Evolutionary conservation across 768 basidiomycete species (phyloP).

Genomic region (Amanita subjunquillea): DNA sequence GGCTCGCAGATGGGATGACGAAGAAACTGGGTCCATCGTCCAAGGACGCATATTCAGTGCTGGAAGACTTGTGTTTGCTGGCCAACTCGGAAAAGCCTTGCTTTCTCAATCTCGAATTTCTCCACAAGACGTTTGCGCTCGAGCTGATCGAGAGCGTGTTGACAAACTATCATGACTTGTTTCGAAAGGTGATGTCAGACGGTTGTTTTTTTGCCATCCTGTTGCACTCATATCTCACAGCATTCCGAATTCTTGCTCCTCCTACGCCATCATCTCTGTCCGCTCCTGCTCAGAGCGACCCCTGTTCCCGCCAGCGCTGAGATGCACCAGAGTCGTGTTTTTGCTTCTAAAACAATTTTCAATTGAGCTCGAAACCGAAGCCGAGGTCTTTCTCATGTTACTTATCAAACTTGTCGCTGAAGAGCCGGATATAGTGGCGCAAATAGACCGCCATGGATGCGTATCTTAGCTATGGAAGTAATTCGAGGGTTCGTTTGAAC

Average conservation of each 20-base stretch:
- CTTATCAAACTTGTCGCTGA: conserved; percentile 57
- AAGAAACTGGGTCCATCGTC: conserved; percentile 65
- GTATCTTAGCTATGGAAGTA: conserved; percentile 89
- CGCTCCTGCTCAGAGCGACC: too few relatives aligned
- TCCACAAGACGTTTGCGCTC: conserved; percentile 93
- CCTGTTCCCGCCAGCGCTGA: too few relatives aligned
- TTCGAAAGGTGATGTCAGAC: conserved; percentile 7
- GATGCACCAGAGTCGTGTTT: too few relatives aligned
- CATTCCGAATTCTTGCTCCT: too few relatives aligned
- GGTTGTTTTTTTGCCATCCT: background rate
- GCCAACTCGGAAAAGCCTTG: conserved; percentile 73
- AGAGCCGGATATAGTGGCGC: conserved; percentile 21
- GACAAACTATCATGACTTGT: conserved; percentile 70
- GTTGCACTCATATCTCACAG: too few relatives aligned
- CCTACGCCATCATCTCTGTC: too few relatives aligned
- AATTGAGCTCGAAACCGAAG: too few relatives aligned
- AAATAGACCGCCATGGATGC: too few relatives aligned
- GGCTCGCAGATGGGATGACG: conserved; percentile 59
- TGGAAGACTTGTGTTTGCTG: conserved; percentile 20
- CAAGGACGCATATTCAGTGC: conserved; percentile 10
- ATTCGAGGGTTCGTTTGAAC: conserved; percentile 57
- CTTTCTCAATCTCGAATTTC: conserved; percentile 70
- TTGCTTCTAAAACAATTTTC: too few relatives aligned
- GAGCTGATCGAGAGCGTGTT: conserved; percentile 95
- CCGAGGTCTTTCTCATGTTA: conserved; percentile 77